Evolutionary conservation across 1,284 basidiomycete genomes (phyloP).

Genomic region (Inonotus hispidus): DNA sequence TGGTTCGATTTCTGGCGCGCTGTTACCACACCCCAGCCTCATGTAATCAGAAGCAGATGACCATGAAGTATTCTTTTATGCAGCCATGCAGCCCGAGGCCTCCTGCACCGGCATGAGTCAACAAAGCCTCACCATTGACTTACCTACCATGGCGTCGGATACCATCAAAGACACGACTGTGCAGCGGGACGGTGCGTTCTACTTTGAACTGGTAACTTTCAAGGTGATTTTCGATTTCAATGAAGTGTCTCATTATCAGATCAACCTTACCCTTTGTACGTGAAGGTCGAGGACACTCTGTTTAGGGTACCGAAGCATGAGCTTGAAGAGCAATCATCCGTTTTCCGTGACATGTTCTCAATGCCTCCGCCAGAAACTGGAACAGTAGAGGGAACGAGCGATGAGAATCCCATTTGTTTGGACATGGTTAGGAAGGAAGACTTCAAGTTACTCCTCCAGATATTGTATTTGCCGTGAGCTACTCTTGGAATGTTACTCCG

Average conservation of each 20-base stretch:
- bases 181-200: neutral
- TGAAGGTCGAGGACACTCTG: conserved; percentile 7
- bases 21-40: too few species aligned
- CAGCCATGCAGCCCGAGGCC: too few species aligned
- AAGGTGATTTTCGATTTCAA: neutral
- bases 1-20: too few species aligned
- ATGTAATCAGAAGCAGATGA: too few species aligned
- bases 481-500: neutral
- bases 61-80: too few species aligned
- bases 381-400: neutral
- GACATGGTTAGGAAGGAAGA: neutral
- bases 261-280: too few species aligned
- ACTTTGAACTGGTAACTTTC: neutral
- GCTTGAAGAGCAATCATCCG: conserved; percentile 3
- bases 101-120: too few species aligned
- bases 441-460: conserved; percentile 6
- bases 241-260: too few species aligned
- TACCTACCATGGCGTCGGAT: too few species aligned
- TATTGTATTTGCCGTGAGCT: conserved; percentile 7
- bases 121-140: too few species aligned
- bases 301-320: neutral
- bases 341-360: conserved; percentile 12
- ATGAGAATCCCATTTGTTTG: conserved; percentile 6
- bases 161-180: too few species aligned
- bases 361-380: neutral